These are phyloP conservation scores for Parsonsia alboflavescens DNA, from an alignment of 257 asterid species.

Conservation along the genomic window DNA sequence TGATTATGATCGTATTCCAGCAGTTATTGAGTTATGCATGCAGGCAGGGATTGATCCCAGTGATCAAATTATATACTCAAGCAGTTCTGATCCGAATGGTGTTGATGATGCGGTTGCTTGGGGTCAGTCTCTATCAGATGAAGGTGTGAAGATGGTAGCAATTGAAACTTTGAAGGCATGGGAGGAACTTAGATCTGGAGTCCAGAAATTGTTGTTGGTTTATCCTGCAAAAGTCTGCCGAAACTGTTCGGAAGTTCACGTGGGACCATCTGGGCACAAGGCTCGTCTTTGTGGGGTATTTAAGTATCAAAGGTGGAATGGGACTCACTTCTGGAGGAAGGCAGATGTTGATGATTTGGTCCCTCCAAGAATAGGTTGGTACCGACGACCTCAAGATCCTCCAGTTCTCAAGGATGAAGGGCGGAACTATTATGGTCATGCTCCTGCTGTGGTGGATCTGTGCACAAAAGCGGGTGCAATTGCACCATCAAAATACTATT, in stretches of 20 bases:
- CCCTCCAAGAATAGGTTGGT: constrained; percentile 70
- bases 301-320: constrained; percentile 56
- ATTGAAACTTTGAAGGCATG: constrained; percentile 58
- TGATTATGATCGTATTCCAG: constrained; percentile 68
- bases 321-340: constrained; percentile 71
- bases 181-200: constrained; percentile 68
- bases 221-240: constrained; percentile 78
- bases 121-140: constrained; percentile 30
- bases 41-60: constrained; percentile 65
- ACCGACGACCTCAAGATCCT: constrained; percentile 69
- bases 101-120: constrained; percentile 6
- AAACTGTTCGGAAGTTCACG: constrained; percentile 76
- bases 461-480: constrained; percentile 78
- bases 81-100: constrained; percentile 10
- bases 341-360: constrained; percentile 74
- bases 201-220: constrained; percentile 54
- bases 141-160: constrained; percentile 42
- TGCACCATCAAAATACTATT: constrained; percentile 60
- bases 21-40: constrained; percentile 75
- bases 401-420: constrained; percentile 56
- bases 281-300: constrained; percentile 87
- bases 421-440: constrained; percentile 70
- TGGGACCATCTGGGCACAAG: constrained; percentile 78
- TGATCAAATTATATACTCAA: constrained; percentile 19
- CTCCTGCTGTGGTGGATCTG: constrained; percentile 81